phyloP scores from a whole-genome alignment of 306 rosid species.

The Rosa lucieae region DNA sequence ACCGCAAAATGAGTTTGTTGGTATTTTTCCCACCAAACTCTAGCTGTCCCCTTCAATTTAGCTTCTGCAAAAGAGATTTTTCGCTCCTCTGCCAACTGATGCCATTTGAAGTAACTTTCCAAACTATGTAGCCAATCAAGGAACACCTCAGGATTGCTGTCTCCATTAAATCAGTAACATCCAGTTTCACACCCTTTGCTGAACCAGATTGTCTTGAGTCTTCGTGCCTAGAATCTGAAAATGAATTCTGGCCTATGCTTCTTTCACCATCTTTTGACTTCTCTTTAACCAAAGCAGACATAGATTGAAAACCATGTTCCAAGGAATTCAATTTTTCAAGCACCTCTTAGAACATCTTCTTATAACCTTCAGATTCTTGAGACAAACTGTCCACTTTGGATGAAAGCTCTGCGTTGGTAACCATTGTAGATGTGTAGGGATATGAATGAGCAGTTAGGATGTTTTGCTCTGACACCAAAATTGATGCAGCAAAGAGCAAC shows the following conservation, averaged over 20 bases:
- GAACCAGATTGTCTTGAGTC: no score
- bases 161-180: not conserved
- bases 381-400: not conserved
- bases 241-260: not conserved
- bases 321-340: not conserved
- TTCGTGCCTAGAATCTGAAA: no score
- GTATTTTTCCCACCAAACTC: not conserved
- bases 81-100: not conserved
- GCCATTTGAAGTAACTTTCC: not conserved
- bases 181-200: no score
- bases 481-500: not conserved
- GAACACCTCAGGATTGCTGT: not conserved
- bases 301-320: not conserved
- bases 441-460: not conserved
- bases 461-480: not conserved
- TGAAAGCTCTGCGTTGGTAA: not conserved
- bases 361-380: not conserved
- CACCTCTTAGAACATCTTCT: not conserved
- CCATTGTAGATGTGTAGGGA: not conserved
- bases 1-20: not conserved
- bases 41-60: no score
- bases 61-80: no score
- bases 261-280: not conserved
- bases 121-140: not conserved
- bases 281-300: not conserved